Base-by-base conservation (phyloP, 768 basidiomycete genomes). In the Chiua virens region DNA sequence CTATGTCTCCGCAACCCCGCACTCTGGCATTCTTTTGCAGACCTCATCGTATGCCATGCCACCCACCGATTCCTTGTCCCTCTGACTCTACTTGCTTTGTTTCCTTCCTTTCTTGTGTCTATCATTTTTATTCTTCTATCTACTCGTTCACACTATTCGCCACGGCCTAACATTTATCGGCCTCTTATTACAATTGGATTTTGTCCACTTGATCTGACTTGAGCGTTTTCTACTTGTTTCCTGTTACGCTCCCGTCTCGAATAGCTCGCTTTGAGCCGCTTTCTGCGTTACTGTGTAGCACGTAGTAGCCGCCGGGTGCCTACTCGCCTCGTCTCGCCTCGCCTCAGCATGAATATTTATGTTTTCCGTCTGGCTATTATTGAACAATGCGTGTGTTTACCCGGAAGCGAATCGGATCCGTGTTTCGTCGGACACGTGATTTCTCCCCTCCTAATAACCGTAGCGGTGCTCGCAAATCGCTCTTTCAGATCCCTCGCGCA, bases 241-340 rank as follows among this genome's bases (percentile, higher is more conserved):
- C 64, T 55, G 59, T 30, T 66, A 49, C 58, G 64, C 67, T 70
- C 60, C 38, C 52, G 61, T 66, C 60, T 52, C 54, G 39, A 53
- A 64, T 53, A 43, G 57, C 56, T 59, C 60, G 54, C 30, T 49
- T 54, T 47, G 63, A 27, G 61, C 56, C 45, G 25, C 61, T 64
- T 63, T 57, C 45, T 53, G 63, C 65, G 63, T 70, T 56, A 62
- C 69, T 69, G 69, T 64, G 61, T 63, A 52, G 57, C 56, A 66
- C 56, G 61, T 65, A 63, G 60, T 68, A 64, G 67, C 52, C 58
- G 67, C 67, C 55, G 61, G 64, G 63, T 64, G 69, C 69, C 64
- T 59, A 58, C 62, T 64, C 60, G 53, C 61, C 61, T 46, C 55
- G 28, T 52, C 53, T 64, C 60, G 53, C 61, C 61, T 46, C 55